These are phyloP conservation scores for Fusarium euwallaceae DNA, from an alignment of 2,329 filamentous ascomycete genomes.

Conservation along the genomic window DNA sequence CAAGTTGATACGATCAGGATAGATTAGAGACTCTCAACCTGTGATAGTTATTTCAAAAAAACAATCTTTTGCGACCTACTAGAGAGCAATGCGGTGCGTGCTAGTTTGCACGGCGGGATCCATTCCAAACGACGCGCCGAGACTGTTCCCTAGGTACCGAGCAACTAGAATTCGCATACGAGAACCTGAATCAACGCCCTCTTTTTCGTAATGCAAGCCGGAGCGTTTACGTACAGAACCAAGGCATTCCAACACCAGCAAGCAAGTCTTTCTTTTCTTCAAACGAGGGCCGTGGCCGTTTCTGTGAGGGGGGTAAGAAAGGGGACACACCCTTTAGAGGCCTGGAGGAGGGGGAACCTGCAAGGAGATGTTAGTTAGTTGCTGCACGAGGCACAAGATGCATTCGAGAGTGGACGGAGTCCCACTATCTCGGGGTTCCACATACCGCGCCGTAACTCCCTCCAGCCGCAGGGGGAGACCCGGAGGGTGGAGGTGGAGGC, in stretches of 20 bases:
- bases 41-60: constrained; percentile 36
- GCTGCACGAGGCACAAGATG: background rate
- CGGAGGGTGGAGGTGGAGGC: constrained; percentile 63
- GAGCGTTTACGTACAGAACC: constrained; percentile 41
- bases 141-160: constrained; percentile 28
- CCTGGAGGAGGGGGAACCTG: constrained; percentile 70
- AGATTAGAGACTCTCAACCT: constrained; percentile 27
- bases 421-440: constrained; percentile 23
- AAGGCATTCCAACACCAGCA: constrained; percentile 22
- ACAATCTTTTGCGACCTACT: constrained; percentile 36
- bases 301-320: background rate
- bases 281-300: constrained; percentile 2
- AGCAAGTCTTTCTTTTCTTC: constrained; percentile 9
- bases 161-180: constrained; percentile 34
- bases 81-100: constrained; percentile 26
- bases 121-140: constrained; percentile 22
- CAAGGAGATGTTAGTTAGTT: constrained; percentile 29
- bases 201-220: constrained; percentile 36
- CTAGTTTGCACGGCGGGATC: constrained; percentile 30
- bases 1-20: constrained; percentile 25
- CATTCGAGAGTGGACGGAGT: background rate
- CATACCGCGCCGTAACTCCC: constrained; percentile 75
- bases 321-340: constrained; percentile 51
- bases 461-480: constrained; percentile 60
- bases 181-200: constrained; percentile 39